Percentiles rank a stretch among this genome's conserved stretches.
Conservation (phyloP, 2,329 filamentous ascomycete species). For the Metarhizium brunneum region DNA sequence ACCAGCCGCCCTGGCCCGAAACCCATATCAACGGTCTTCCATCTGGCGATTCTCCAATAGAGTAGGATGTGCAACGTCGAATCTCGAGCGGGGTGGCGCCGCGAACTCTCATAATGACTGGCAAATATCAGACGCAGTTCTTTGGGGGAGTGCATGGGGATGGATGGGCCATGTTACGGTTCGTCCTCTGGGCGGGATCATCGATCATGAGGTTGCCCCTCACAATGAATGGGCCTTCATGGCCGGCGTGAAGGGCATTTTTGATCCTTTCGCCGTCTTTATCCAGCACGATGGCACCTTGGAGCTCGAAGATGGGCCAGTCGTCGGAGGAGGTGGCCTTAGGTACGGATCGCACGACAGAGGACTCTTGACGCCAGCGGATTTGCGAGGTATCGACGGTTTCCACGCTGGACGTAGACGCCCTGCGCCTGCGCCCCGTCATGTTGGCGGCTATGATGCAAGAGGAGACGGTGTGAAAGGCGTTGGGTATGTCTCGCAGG, state of each 20-base stretch:
- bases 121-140: constrained; percentile 1
- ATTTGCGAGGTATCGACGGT: constrained; percentile 28
- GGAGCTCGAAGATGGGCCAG: constrained; percentile 54
- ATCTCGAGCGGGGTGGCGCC: constrained; percentile 40
- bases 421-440: constrained; percentile 29
- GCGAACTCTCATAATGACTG: constrained; percentile 24
- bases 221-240: constrained; percentile 51
- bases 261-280: constrained; percentile 43
- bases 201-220: constrained; percentile 49
- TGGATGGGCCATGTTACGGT: constrained; percentile 21
- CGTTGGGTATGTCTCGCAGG: neutral
- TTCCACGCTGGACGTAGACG: constrained; percentile 36
- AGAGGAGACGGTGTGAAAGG: neutral
- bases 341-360: constrained; percentile 20
- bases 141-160: neutral
- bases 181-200: constrained; percentile 25
- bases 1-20: constrained; percentile 51
- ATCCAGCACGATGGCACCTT: constrained; percentile 49
- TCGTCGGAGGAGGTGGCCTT: constrained; percentile 30
- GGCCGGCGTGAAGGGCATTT: constrained; percentile 51
- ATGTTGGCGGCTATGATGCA: constrained; percentile 16
- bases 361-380: constrained; percentile 24
- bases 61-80: constrained; percentile 36
- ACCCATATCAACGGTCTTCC: constrained; percentile 56
- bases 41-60: constrained; percentile 42